Evolutionary conservation across 257 asterid species (phyloP).

Genomic region (Voacanga thouarsii): DNA sequence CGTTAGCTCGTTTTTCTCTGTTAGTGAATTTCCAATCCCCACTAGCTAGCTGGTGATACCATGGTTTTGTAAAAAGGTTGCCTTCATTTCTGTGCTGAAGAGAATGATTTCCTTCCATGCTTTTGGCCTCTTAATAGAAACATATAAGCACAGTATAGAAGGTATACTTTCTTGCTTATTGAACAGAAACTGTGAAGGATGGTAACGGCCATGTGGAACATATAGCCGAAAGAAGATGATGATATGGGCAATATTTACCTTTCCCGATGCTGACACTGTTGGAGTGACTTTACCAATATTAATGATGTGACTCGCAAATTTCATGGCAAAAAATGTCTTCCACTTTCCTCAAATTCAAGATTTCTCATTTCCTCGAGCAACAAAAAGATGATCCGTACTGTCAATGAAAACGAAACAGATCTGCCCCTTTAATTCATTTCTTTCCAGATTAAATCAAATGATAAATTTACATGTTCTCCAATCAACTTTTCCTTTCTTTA

Average conservation of each 20-base stretch:
- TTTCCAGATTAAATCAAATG: background rate
- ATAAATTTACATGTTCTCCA: too few relatives aligned
- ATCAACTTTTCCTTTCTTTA: background rate
- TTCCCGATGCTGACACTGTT: conserved; percentile 50
- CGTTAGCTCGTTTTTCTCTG: too few relatives aligned
- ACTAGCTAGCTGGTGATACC: too few relatives aligned
- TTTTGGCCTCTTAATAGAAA: background rate
- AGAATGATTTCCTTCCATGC: background rate
- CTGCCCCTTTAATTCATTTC: background rate
- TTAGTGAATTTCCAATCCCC: too few relatives aligned
- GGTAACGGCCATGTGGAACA: conserved; percentile 35
- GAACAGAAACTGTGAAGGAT: conserved; percentile 2
- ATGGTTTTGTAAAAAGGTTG: background rate
- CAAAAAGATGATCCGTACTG: conserved; percentile 31
- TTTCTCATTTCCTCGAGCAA: conserved; percentile 52
- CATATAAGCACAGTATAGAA: background rate
- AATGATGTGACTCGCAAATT: conserved; percentile 23
- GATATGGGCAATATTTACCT: conserved; percentile 17
- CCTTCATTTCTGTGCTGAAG: background rate
- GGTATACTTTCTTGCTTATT: background rate
- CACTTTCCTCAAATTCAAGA: conserved; percentile 40
- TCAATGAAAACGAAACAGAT: background rate
- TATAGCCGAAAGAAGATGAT: conserved; percentile 49
- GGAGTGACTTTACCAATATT: conserved; percentile 14
- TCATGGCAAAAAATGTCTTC: conserved; percentile 23